Conservation (phyloP, 371 early-diverging fungal species). For the Mucor irregularis region DNA sequence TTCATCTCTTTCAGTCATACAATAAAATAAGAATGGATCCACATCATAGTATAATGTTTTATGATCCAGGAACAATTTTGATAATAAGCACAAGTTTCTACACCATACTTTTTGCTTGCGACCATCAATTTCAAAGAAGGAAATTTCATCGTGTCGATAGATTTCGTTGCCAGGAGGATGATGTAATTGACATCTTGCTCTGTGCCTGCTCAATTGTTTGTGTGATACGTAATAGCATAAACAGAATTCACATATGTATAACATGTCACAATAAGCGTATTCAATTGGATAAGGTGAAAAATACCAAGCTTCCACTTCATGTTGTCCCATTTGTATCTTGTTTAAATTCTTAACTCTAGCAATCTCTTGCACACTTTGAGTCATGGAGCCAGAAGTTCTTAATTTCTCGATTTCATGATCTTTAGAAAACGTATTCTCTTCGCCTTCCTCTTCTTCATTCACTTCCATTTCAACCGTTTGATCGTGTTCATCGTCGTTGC, state of each 20-base stretch:
- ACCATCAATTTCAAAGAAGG: slow-evolving; percentile 93
- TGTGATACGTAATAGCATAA: slow-evolving; percentile 76
- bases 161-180: slow-evolving; percentile 96
- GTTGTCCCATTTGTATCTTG: slow-evolving; percentile 91
- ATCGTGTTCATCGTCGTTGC: slow-evolving; percentile 18
- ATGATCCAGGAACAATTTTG: slow-evolving; percentile 98
- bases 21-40: slow-evolving; percentile 99
- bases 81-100: slow-evolving; percentile 85
- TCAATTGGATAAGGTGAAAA: slow-evolving; percentile 95
- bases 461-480: slow-evolving; percentile 14
- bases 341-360: slow-evolving; percentile 94
- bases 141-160: slow-evolving; percentile 82
- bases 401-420: slow-evolving; percentile 92
- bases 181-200: slow-evolving; percentile 74
- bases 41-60: slow-evolving; percentile 99
- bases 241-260: slow-evolving; percentile 96
- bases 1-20: slow-evolving; percentile 84
- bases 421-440: slow-evolving; percentile 65
- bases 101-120: slow-evolving; percentile 86
- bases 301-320: slow-evolving; percentile 98
- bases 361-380: slow-evolving; percentile 89
- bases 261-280: slow-evolving; percentile 64
- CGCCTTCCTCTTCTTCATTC: slow-evolving; percentile 44
- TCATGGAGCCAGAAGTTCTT: slow-evolving; percentile 93
- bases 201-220: slow-evolving; percentile 70